Percentiles rank a stretch among this genome's conserved stretches.
phyloP scores from a whole-genome alignment of 768 basidiomycete species.

The Cystobasidiopsis lactophilus region DNA sequence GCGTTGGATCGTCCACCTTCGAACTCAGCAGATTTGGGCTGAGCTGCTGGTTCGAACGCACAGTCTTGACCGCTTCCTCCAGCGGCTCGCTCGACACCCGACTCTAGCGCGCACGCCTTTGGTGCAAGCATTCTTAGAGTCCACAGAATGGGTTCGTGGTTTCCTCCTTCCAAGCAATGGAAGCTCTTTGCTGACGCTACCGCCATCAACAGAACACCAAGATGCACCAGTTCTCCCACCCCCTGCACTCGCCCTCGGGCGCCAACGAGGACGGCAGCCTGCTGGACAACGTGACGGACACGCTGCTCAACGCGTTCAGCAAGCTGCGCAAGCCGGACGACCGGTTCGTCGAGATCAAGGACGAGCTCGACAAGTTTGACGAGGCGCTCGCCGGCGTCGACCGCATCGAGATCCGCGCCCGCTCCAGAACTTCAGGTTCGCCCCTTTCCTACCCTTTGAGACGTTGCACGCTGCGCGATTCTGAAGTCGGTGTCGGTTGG shows the following conservation, averaged over 20 bases:
- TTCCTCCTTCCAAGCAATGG: not conserved
- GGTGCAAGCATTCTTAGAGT: constrained; percentile 83
- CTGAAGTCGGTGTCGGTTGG: not conserved
- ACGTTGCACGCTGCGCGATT: not conserved
- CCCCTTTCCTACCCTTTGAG: not conserved
- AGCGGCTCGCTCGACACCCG: constrained; percentile 78
- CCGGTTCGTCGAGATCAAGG: constrained; percentile 76
- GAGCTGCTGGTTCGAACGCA: not conserved
- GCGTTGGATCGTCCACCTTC: not conserved
- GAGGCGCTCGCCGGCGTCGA: constrained; percentile 70
- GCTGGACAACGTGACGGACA: constrained; percentile 88
- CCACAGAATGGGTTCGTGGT: constrained; percentile 79
- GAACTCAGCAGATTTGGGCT: not conserved
- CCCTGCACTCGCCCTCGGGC: constrained; percentile 38
- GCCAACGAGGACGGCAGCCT: constrained; percentile 36
- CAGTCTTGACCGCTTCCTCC: constrained; percentile 78
- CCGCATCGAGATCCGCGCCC: constrained; percentile 51
- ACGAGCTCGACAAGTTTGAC: constrained; percentile 84
- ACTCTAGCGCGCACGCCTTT: constrained; percentile 77
- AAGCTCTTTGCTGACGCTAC: no score
- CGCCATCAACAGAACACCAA: constrained; percentile 48
- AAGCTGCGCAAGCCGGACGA: constrained; percentile 93
- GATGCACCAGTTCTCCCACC: constrained; percentile 93
- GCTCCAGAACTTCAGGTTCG: constrained; percentile 67
- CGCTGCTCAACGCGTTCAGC: constrained; percentile 83